phyloP scores from a whole-genome alignment of 257 asterid species.

The Eustoma russellianum region DNA sequence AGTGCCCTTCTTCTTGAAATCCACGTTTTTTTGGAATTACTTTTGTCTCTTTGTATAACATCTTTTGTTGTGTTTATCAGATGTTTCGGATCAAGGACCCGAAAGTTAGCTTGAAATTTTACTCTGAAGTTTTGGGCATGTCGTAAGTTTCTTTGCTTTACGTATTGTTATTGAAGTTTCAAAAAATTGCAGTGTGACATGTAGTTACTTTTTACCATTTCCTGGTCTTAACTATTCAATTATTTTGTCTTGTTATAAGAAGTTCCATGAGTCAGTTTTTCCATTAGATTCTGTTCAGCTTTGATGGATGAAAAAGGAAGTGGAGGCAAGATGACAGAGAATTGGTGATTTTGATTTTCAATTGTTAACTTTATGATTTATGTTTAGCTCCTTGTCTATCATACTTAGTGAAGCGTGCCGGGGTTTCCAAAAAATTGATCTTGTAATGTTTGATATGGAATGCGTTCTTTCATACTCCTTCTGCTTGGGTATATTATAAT shows the following conservation, averaged over 20 bases:
- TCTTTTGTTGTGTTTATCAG: conserved; percentile 29
- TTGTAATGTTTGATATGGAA: not conserved
- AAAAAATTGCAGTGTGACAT: not conserved
- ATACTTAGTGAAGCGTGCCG: not conserved
- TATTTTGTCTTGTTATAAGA: not conserved
- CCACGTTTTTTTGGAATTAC: not conserved
- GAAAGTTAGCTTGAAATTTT: conserved; percentile 85
- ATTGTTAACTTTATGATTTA: not conserved
- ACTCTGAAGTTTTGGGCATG: conserved; percentile 89
- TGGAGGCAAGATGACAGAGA: no score
- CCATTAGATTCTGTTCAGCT: no score
- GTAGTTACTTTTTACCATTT: not conserved
- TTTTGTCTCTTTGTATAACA: not conserved
- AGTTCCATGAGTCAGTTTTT: no score
- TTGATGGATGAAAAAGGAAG: no score
- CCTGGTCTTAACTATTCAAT: not conserved
- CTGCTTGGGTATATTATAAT: not conserved
- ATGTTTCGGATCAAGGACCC: conserved; percentile 96
- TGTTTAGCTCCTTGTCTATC: not conserved
- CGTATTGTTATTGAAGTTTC: no score
- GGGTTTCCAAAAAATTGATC: not conserved
- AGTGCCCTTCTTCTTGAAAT: conserved; percentile 10
- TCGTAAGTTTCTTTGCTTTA: conserved; percentile 42
- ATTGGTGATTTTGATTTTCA: not conserved
- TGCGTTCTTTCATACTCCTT: no score